A percentile compares a stretch with the other conserved stretches of the same genome.
Conservation (phyloP, 2,329 filamentous ascomycete genomes). For the Diplodia seriata region DNA sequence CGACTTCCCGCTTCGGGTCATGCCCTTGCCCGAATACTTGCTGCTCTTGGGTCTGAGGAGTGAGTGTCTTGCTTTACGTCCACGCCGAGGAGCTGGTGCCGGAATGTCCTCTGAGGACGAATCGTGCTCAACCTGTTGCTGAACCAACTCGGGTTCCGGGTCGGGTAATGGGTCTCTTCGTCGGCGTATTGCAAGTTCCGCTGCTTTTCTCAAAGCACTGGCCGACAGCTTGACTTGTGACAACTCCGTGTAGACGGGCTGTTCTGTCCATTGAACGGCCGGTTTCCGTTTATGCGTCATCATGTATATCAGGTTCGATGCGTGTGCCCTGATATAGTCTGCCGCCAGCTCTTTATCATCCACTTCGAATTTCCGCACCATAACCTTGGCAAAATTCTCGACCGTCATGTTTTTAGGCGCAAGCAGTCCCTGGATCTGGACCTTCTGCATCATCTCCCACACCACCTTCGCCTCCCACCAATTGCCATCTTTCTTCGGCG, state of each 20-base stretch:
- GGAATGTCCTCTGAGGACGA: slow-evolving; percentile 36
- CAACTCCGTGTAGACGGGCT: slow-evolving; percentile 46
- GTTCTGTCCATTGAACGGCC: slow-evolving; percentile 41
- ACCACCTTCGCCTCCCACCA: slow-evolving; percentile 49
- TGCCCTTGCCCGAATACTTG: slow-evolving; percentile 47
- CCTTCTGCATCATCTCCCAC: slow-evolving; percentile 51
- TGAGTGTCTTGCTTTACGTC: slow-evolving; percentile 44
- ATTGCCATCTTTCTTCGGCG: slow-evolving; percentile 48
- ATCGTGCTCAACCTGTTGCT: slow-evolving; percentile 3
- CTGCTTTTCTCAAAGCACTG: slow-evolving; percentile 42
- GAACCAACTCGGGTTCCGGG: slow-evolving; percentile 4
- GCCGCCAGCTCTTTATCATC: slow-evolving; percentile 44
- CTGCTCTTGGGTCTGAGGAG: slow-evolving; percentile 46
- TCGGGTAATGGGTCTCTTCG: slow-evolving; percentile 40
- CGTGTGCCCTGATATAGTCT: slow-evolving; percentile 47
- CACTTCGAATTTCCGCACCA: slow-evolving; percentile 48
- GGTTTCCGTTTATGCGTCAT: slow-evolving; percentile 47
- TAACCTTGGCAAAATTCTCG: slow-evolving; percentile 43
- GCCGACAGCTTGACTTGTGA: slow-evolving; percentile 40
- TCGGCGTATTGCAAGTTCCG: slow-evolving; percentile 42
- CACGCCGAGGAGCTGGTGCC: slow-evolving; percentile 32
- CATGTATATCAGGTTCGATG: slow-evolving; percentile 47
- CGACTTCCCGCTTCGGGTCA: slow-evolving; percentile 31
- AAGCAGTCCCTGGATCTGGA: slow-evolving; percentile 44
- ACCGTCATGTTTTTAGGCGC: slow-evolving; percentile 43